Conservation (phyloP, 2,329 filamentous ascomycete genomes). For the Chaetomium sp. region DNA sequence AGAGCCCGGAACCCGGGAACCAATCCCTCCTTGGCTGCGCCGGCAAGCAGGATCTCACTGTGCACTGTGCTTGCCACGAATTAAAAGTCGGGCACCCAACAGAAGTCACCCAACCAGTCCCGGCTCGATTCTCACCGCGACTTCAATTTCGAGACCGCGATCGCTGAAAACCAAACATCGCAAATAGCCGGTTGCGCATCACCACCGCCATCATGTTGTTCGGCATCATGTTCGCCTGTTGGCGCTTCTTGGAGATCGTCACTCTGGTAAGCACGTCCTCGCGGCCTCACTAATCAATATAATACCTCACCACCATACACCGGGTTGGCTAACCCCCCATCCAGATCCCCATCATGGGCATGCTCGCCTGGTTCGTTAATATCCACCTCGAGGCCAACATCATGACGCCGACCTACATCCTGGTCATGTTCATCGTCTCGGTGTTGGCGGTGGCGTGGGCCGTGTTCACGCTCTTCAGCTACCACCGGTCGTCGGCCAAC, state of each 20-base stretch:
- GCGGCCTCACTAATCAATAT: not conserved
- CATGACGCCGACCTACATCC: conserved; percentile 63
- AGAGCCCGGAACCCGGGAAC: not conserved
- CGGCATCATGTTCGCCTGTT: conserved; percentile 64
- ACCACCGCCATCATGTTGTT: conserved; percentile 57
- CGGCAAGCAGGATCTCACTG: not conserved
- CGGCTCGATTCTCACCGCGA: not conserved
- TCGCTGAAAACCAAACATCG: not conserved
- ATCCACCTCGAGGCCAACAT: conserved; percentile 58
- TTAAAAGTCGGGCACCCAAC: not conserved
- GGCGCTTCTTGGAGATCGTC: conserved; percentile 63
- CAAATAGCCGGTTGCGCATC: not conserved
- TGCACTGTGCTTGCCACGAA: not conserved
- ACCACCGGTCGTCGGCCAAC: conserved; percentile 63
- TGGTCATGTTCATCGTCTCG: conserved; percentile 68
- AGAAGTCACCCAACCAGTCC: not conserved
- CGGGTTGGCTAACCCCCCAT: not conserved
- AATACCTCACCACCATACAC: not conserved
- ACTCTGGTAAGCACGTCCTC: conserved; percentile 55
- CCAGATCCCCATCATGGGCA: conserved; percentile 66
- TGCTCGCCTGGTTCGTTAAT: conserved; percentile 68
- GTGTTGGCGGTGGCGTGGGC: conserved; percentile 65
- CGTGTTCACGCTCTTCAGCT: conserved; percentile 66
- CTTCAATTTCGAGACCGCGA: not conserved
- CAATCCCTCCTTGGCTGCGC: not conserved